phyloP scores from a whole-genome alignment of 352 stramenopile species.

The Achlya hypogyna region DNA sequence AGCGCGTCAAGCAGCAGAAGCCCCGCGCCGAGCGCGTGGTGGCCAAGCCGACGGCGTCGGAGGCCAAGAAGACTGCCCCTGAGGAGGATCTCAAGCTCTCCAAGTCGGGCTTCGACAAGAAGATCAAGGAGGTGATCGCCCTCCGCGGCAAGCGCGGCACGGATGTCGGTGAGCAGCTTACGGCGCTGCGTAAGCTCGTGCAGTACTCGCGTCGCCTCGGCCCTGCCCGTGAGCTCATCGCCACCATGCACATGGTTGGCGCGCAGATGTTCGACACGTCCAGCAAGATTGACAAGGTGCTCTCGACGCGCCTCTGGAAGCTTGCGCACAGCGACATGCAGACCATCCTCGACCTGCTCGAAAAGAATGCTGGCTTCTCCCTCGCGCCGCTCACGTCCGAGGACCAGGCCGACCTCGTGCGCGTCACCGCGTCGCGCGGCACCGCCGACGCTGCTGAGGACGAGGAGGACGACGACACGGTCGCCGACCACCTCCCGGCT shows the following conservation, averaged over 20 bases:
- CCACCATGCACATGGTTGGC: conserved; percentile 74
- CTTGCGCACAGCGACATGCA: conserved; percentile 49
- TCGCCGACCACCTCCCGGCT: conserved; percentile 59
- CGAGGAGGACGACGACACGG: conserved; percentile 81
- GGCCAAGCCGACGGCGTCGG: conserved; percentile 39
- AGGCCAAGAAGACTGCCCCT: conserved; percentile 40
- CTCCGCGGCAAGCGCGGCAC: conserved; percentile 77
- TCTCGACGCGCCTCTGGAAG: conserved; percentile 73
- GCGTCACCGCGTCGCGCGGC: conserved; percentile 54
- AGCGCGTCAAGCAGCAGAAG: conserved; percentile 40
- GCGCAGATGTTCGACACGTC: conserved; percentile 76
- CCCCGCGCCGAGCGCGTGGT: conserved; percentile 49
- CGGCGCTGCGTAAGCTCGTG: conserved; percentile 60
- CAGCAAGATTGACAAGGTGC: conserved; percentile 79
- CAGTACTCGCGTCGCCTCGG: conserved; percentile 71
- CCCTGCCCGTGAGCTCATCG: conserved; percentile 62
- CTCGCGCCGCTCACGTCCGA: conserved; percentile 63
- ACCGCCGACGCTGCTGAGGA: conserved; percentile 51
- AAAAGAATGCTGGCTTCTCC: conserved; percentile 76
- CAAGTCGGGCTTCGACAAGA: conserved; percentile 65
- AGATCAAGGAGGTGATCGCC: conserved; percentile 77
- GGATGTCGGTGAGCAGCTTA: conserved; percentile 62
- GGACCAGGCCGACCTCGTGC: conserved; percentile 78
- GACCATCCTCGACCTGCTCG: conserved; percentile 60
- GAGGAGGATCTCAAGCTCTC: conserved; percentile 81